Evolutionary conservation across 345 rosid genomes (phyloP).

Genomic region (Ricinus communis): DNA sequence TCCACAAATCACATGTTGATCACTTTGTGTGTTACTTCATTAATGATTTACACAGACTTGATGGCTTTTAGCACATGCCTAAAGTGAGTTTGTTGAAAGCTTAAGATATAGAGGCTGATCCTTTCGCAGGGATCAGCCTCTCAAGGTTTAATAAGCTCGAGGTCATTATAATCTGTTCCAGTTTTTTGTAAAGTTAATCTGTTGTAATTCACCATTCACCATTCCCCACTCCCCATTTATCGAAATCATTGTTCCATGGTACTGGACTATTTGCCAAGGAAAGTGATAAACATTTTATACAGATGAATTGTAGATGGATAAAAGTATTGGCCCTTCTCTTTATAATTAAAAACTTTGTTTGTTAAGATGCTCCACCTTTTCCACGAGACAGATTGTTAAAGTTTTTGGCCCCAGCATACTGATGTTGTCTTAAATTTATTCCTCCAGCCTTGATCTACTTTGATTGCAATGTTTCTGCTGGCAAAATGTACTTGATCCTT

Average conservation of each 20-base stretch:
- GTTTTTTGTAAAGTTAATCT: slow-evolving; percentile 22
- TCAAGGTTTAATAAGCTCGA: slow-evolving; percentile 6
- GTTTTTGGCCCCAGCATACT: neutral
- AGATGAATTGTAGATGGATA: neutral
- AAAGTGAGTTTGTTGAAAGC: neutral
- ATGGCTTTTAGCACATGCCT: slow-evolving; percentile 4
- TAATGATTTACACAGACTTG: neutral
- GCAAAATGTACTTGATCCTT: slow-evolving; percentile 10
- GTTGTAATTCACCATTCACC: slow-evolving; percentile 17
- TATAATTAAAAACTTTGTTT: neutral
- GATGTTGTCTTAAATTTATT: neutral
- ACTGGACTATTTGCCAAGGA: too few relatives aligned
- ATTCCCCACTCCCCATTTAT: neutral
- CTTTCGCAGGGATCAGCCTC: neutral
- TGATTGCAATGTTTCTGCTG: neutral
- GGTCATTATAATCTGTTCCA: slow-evolving; percentile 11
- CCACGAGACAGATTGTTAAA: too few relatives aligned
- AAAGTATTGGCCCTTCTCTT: neutral
- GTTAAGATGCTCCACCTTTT: neutral
- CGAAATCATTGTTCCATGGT: neutral
- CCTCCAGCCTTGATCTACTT: neutral
- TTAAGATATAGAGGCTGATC: slow-evolving; percentile 4
- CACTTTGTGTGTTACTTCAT: neutral
- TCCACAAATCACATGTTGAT: neutral
- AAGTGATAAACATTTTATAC: neutral